Percentiles rank a stretch among this genome's conserved stretches.
phyloP scores from a whole-genome alignment of 495 filamentous ascomycete species.

The Articulospora tetracladia region DNA sequence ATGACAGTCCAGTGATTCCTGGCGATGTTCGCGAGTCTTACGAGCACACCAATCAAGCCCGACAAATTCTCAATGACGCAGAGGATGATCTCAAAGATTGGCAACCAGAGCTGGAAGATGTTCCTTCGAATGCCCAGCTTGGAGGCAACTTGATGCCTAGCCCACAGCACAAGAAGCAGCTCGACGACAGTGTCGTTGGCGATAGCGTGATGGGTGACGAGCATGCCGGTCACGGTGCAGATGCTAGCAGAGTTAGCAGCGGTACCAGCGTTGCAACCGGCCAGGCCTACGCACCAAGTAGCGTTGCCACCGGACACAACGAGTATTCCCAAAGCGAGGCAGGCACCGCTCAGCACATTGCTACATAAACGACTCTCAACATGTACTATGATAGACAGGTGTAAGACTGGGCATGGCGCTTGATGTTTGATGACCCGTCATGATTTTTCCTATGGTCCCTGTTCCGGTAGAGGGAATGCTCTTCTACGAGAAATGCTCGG shows the following conservation, averaged over 20 bases:
- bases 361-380: not conserved
- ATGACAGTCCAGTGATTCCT: slow-evolving; percentile 86
- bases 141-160: slow-evolving; percentile 22
- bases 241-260: slow-evolving; percentile 21
- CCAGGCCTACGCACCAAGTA: not conserved
- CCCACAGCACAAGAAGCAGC: slow-evolving; percentile 2
- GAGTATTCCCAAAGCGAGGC: not conserved
- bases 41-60: slow-evolving; percentile 57
- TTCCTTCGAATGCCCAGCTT: slow-evolving; percentile 12
- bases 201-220: not conserved
- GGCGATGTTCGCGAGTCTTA: slow-evolving; percentile 72
- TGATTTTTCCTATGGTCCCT: not conserved
- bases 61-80: slow-evolving; percentile 86
- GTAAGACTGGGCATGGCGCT: not conserved
- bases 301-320: not conserved
- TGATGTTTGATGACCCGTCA: not conserved
- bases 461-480: too few relatives aligned
- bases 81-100: slow-evolving; percentile 82
- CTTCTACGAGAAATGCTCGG: too few relatives aligned
- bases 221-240: slow-evolving; percentile 2
- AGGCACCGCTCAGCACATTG: not conserved
- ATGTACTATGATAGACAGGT: not conserved
- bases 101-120: slow-evolving; percentile 34
- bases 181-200: slow-evolving; percentile 6
- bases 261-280: slow-evolving; percentile 19